phyloP scores from a whole-genome alignment of 352 stramenopile species.

The Peronospora destructor region DNA sequence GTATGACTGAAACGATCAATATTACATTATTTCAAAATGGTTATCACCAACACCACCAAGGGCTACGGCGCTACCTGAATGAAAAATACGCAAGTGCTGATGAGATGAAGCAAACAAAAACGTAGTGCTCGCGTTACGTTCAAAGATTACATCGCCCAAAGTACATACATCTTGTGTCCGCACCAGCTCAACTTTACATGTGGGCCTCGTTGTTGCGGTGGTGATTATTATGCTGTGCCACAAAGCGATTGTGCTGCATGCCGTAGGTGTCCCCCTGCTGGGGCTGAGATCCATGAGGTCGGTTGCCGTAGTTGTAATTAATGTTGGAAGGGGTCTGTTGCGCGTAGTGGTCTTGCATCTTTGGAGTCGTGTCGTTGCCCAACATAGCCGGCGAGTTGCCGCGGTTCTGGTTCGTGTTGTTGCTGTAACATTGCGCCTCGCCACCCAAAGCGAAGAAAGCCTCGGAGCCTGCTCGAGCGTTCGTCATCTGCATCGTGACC shows the following conservation, averaged over 20 bases:
- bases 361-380: slow-evolving; percentile 29
- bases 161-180: slow-evolving; percentile 8
- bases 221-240: slow-evolving; percentile 22
- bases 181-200: slow-evolving; percentile 19
- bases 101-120: slow-evolving; percentile 28
- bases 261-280: slow-evolving; percentile 11
- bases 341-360: slow-evolving; percentile 25
- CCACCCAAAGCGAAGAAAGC: slow-evolving; percentile 43
- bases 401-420: slow-evolving; percentile 18
- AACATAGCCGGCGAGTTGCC: slow-evolving; percentile 34
- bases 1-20: slow-evolving; percentile 6
- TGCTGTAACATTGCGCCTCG: slow-evolving; percentile 33
- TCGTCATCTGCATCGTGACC: slow-evolving; percentile 36
- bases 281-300: slow-evolving; percentile 20
- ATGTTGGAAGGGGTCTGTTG: slow-evolving; percentile 28
- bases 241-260: slow-evolving; percentile 25
- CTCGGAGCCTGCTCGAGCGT: slow-evolving; percentile 42
- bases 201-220: slow-evolving; percentile 46
- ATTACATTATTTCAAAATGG: too few species aligned
- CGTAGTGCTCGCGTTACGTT: slow-evolving; percentile 19
- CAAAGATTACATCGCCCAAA: slow-evolving; percentile 6
- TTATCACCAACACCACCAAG: background rate
- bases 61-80: background rate
- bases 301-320: slow-evolving; percentile 18
- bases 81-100: slow-evolving; percentile 5